A percentile compares a stretch with the other conserved stretches of the same genome.
These are phyloP conservation scores for Starmerella bombi DNA, from an alignment of 805 yeast species.

Conservation along the genomic window DNA sequence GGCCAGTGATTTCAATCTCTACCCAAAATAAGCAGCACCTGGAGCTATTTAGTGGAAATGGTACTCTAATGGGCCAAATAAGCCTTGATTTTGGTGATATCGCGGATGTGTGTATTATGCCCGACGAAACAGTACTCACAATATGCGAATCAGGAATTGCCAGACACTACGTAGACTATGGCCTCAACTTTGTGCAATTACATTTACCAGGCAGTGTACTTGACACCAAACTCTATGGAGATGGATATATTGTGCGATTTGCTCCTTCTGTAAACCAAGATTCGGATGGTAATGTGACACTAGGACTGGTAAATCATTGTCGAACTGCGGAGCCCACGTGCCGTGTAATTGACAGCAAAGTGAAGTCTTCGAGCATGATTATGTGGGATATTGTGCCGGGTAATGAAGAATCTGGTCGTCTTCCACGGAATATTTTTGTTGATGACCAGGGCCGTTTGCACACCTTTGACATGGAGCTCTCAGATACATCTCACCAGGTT, in stretches of 20 bases:
- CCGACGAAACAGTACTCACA: conserved; percentile 42
- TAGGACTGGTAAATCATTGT: conserved; percentile 1
- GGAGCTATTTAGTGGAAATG: conserved; percentile 25
- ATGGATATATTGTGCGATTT: conserved; percentile 1
- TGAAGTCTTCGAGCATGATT: not conserved
- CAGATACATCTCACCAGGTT: not conserved
- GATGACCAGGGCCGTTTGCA: not conserved
- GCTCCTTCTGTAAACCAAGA: not conserved
- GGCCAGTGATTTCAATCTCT: not conserved
- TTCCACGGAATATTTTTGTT: not conserved
- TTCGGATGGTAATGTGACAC: not conserved
- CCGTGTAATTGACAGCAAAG: not conserved
- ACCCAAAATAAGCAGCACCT: conserved; percentile 15
- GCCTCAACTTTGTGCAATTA: conserved; percentile 42
- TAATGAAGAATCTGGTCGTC: not conserved
- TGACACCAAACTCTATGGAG: not conserved
- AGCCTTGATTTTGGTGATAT: conserved; percentile 39
- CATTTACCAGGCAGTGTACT: conserved; percentile 1
- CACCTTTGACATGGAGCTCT: not conserved
- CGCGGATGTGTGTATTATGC: conserved; percentile 40
- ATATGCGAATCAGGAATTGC: conserved; percentile 40
- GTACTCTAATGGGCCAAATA: conserved; percentile 20
- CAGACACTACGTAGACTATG: conserved; percentile 50
- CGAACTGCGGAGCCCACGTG: conserved; percentile 2
- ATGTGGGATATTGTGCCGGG: not conserved